Evolutionary conservation across 2,329 filamentous ascomycete species (phyloP), one percentile per base, ranked within the genome.

Genomic region (Sporothrix brasiliensis): DNA sequence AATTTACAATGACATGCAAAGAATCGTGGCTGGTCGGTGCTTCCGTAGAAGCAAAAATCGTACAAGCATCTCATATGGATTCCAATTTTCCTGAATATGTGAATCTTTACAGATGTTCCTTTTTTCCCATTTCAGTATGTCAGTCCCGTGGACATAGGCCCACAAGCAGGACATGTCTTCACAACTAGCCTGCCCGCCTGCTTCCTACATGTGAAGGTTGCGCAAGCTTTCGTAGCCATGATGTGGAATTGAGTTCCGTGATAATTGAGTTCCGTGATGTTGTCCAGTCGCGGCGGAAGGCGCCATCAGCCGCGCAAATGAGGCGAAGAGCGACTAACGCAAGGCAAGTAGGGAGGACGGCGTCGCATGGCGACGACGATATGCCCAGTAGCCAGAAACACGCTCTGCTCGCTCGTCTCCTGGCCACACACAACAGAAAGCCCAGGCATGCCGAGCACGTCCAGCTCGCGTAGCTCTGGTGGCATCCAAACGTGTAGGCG

Each of bases 291-390:
- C 13, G 6, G 21, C 50, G 49, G 21, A 70, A 69, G 68, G 53
- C 58, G 65, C 34, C 65, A 67, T 56, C 65, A 11, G 13, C n/a
- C 50, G 30, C 13, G 6, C 27, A 49, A 30, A 56, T 68, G 56
- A 47, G 58, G 58, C 14, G 39, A 63, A 63, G n/a, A 27, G 58
- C 21, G 58, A 2, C 34, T 34, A 13, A 19, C 13, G 54, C 14
- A 1, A 14, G 44, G 14, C 44, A 14, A 10, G 52, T 41, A 67
- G 30, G 30, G 24, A 50, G n/a, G 16, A n/a, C 24, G 44, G 61
- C 44, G 44, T 27, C 49, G n/a, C 63, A 53, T 39, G 30, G 58
- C 34, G 27, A 34, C 34, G 34, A 34, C 34, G 34, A 34, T 34
- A 56, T 14, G 54, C 54, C 3, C n/a, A 27, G 19, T 58, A 7